phyloP scores from a whole-genome alignment of 2,329 filamentous ascomycete genomes.

The Aspergillus eucalypticola region DNA sequence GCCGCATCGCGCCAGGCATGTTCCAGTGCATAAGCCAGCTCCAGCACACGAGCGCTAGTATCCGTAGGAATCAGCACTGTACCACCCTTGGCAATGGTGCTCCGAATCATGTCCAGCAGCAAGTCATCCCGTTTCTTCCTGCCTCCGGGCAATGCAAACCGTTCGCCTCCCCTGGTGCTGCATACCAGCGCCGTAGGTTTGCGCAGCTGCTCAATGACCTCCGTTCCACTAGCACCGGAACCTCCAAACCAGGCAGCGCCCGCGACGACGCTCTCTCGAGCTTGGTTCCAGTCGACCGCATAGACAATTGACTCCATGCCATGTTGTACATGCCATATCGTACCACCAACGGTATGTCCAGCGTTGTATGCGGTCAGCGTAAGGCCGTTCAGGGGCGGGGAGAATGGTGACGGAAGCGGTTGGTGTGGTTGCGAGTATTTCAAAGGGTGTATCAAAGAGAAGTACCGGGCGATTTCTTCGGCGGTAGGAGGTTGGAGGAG shows the following conservation, averaged over 20 bases:
- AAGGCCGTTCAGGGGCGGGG: conserved; percentile 83
- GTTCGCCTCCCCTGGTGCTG: conserved; percentile 77
- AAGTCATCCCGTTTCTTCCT: conserved; percentile 82
- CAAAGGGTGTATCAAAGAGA: conserved; percentile 82
- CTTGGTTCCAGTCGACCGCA: conserved; percentile 97
- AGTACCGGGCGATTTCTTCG: conserved; percentile 91
- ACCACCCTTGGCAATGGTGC: conserved; percentile 77
- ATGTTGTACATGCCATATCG: conserved; percentile 98
- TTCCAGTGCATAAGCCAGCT: conserved; percentile 88
- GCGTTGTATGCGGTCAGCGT: conserved; percentile 97
- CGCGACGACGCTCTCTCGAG: conserved; percentile 89
- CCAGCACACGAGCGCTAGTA: conserved; percentile 89
- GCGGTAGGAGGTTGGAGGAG: conserved; percentile 70
- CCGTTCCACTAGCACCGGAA: conserved; percentile 74
- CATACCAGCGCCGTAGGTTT: conserved; percentile 94
- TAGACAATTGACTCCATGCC: conserved; percentile 96
- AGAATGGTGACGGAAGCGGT: conserved; percentile 81
- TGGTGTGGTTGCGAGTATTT: conserved; percentile 98
- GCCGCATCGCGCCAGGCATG: conserved; percentile 79
- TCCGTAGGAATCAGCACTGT: conserved; percentile 93
- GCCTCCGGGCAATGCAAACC: conserved; percentile 68
- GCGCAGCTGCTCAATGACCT: conserved; percentile 89
- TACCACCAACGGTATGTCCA: conserved; percentile 91
- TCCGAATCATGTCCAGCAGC: conserved; percentile 76
- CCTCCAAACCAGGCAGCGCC: conserved; percentile 92